Evolutionary conservation across 2,329 filamentous ascomycete genomes (phyloP).

Genomic region (Raffaelea arxii): DNA sequence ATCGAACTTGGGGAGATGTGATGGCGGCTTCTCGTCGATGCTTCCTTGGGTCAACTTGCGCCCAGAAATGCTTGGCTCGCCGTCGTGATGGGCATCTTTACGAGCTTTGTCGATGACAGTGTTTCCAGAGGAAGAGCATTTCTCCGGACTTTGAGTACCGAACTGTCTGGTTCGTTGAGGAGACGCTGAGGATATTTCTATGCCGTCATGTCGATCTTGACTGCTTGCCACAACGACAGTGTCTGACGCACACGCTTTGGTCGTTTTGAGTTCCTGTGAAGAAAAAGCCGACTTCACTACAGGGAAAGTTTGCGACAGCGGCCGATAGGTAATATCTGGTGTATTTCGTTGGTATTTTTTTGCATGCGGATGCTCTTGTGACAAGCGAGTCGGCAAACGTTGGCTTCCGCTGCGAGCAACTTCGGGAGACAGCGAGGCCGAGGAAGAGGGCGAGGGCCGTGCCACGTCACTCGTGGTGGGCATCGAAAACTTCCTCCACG

Average conservation of each 20-base stretch:
- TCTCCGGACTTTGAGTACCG: no score
- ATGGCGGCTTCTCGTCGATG: no score
- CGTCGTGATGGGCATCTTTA: no score
- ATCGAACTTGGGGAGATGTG: no score
- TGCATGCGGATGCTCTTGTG: constrained; percentile 4
- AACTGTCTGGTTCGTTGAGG: no score
- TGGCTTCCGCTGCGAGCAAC: not conserved
- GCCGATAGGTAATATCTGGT: not conserved
- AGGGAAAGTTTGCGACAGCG: constrained; percentile 9
- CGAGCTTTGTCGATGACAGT: no score
- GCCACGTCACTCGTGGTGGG: not conserved
- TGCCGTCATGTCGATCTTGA: no score
- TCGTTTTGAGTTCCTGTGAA: not conserved
- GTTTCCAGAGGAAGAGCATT: no score
- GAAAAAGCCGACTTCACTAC: constrained; percentile 10
- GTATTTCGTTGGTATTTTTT: not conserved
- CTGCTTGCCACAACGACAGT: not conserved
- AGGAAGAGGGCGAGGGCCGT: not conserved
- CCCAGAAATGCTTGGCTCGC: no score
- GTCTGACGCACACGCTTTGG: not conserved
- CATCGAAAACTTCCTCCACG: not conserved
- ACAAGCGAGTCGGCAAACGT: not conserved
- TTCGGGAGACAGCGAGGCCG: not conserved
- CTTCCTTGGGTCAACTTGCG: no score
- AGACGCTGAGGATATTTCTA: no score